phyloP scores from a whole-genome alignment of 2,329 filamentous ascomycete genomes.

The Ophioceras dolichostomum region DNA sequence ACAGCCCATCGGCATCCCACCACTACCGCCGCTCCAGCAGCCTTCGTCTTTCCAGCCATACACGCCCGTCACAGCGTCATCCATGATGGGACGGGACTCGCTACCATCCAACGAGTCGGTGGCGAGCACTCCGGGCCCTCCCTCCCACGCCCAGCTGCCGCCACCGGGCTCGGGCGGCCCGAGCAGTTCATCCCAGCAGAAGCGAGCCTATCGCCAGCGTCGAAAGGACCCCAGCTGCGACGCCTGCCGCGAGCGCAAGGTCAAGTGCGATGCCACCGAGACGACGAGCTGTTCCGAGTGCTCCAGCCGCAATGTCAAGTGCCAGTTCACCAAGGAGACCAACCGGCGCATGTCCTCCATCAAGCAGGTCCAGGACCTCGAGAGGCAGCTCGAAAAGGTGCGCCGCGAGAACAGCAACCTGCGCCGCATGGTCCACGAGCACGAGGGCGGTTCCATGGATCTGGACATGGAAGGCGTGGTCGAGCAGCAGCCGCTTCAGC shows the following conservation, averaged over 20 bases:
- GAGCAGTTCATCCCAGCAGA: constrained; percentile 40
- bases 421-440: constrained; percentile 47
- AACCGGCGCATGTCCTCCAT: constrained; percentile 98
- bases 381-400: constrained; percentile 75
- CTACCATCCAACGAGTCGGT: constrained; percentile 46
- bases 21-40: constrained; percentile 31
- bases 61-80: constrained; percentile 34
- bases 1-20: constrained; percentile 40
- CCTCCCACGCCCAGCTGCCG: constrained; percentile 19
- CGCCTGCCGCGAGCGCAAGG: constrained; percentile 78
- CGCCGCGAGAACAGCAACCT: constrained; percentile 70
- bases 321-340: constrained; percentile 98
- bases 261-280: constrained; percentile 92
- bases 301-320: constrained; percentile 91
- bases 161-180: constrained; percentile 18
- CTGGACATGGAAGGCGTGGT: constrained; percentile 18
- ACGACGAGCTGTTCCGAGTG: constrained; percentile 95
- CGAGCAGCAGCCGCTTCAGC: constrained; percentile 35
- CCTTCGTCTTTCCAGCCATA: constrained; percentile 38
- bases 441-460: constrained; percentile 25
- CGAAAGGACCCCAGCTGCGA: constrained; percentile 97
- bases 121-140: constrained; percentile 39
- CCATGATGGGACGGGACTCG: constrained; percentile 45
- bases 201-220: constrained; percentile 86
- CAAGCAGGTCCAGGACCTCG: constrained; percentile 95